phyloP scores from a whole-genome alignment of 768 basidiomycete species.

The Thelephora aurantiotincta region DNA sequence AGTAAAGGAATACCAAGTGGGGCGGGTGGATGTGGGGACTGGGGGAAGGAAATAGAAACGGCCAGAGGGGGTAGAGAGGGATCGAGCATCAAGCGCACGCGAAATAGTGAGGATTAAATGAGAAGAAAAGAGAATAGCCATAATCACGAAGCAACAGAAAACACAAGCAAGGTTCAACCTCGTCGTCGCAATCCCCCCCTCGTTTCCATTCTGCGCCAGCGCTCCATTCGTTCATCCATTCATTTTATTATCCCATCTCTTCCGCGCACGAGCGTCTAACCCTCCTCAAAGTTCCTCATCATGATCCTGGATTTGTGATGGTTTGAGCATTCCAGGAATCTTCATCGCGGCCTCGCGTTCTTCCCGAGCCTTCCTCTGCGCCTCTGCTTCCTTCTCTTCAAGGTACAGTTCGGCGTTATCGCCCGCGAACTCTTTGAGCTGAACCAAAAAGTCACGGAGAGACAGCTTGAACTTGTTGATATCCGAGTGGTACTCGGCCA shows the following conservation, averaged over 20 bases:
- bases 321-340: constrained; percentile 90
- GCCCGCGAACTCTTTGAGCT: constrained; percentile 87
- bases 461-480: constrained; percentile 80
- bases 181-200: too few species aligned
- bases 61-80: background rate
- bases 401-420: constrained; percentile 80
- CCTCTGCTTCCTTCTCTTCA: constrained; percentile 84
- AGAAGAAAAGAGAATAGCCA: too few species aligned
- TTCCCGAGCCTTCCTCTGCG: constrained; percentile 53
- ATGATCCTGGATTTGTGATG: constrained; percentile 79
- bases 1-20: too few species aligned
- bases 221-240: too few species aligned
- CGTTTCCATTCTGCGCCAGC: too few species aligned
- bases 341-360: constrained; percentile 80
- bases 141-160: background rate
- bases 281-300: constrained; percentile 55
- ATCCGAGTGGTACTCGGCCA: constrained; percentile 56
- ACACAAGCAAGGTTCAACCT: background rate
- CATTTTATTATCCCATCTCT: too few species aligned
- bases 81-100: too few species aligned
- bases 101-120: background rate
- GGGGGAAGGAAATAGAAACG: background rate
- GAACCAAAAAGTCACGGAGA: constrained; percentile 89
- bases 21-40: background rate
- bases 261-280: too few species aligned